Conservation (phyloP, 257 asterid genomes). For the Solanum lycopersicoides region DNA sequence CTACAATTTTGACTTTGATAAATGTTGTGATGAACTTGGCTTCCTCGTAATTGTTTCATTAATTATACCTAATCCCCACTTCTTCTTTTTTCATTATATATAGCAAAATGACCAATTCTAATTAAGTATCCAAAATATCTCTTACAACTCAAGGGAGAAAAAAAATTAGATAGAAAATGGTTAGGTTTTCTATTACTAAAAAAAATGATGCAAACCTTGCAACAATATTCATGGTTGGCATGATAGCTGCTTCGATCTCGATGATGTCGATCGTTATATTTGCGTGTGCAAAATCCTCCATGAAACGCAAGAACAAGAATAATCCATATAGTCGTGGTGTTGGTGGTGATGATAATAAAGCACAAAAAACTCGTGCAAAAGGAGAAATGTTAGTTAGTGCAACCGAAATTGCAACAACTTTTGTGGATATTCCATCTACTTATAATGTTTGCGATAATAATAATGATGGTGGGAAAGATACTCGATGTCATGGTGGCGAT, state of each 20-base stretch:
- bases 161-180: background rate
- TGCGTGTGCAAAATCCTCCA: background rate
- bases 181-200: background rate
- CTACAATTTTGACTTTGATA: too few relatives aligned
- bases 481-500: background rate
- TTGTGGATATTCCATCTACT: background rate
- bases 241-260: background rate
- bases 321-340: background rate
- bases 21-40: too few relatives aligned
- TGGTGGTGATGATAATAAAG: background rate
- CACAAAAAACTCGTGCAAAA: background rate
- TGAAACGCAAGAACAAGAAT: background rate
- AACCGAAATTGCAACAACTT: background rate
- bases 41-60: too few relatives aligned
- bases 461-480: background rate
- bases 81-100: background rate
- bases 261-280: background rate
- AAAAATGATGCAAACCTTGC: background rate
- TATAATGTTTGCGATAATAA: background rate
- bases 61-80: background rate
- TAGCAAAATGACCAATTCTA: background rate
- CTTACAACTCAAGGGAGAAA: background rate
- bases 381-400: background rate
- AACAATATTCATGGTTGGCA: background rate
- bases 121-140: background rate